Conservation (phyloP, 495 filamentous ascomycete genomes). For the Aspergillus nanangensis region DNA sequence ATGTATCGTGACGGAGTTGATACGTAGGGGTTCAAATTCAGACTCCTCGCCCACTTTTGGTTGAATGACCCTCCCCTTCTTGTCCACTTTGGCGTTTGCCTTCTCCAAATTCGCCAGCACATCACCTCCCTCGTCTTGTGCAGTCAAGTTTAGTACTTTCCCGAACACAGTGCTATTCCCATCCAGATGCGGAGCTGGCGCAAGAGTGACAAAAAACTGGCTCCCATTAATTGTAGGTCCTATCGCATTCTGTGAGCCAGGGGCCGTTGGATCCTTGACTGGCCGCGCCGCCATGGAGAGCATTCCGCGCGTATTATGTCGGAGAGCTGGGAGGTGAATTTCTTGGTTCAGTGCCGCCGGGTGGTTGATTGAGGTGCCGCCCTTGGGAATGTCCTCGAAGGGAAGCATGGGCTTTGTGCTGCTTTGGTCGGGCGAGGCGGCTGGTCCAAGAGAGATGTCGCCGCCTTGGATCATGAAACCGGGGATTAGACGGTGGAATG, state of each 20-base stretch:
- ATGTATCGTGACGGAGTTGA: constrained; percentile 80
- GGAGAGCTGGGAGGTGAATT: constrained; percentile 70
- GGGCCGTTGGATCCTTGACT: constrained; percentile 51
- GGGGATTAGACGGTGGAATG: constrained; percentile 88
- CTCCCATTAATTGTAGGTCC: constrained; percentile 80
- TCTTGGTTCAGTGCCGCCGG: constrained; percentile 80
- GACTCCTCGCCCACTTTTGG: constrained; percentile 45
- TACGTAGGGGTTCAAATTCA: constrained; percentile 51
- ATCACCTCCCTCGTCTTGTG: constrained; percentile 41
- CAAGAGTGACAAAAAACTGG: constrained; percentile 91
- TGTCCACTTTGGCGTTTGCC: constrained; percentile 80
- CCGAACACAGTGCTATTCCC: constrained; percentile 94
- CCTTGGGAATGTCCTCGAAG: constrained; percentile 60
- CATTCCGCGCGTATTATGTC: constrained; percentile 82
- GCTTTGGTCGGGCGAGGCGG: constrained; percentile 34
- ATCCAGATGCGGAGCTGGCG: constrained; percentile 84
- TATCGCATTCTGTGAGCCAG: constrained; percentile 38
- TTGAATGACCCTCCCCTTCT: constrained; percentile 72
- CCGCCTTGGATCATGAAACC: constrained; percentile 92
- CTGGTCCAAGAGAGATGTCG: constrained; percentile 60
- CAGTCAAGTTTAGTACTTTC: constrained; percentile 55
- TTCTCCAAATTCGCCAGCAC: constrained; percentile 60
- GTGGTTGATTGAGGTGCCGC: constrained; percentile 81
- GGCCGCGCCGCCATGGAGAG: constrained; percentile 88
- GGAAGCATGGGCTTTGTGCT: constrained; percentile 36